These are phyloP conservation scores for Neofusicoccum sp. DNA, from an alignment of 2,329 filamentous ascomycete genomes.

Conservation along the genomic window DNA sequence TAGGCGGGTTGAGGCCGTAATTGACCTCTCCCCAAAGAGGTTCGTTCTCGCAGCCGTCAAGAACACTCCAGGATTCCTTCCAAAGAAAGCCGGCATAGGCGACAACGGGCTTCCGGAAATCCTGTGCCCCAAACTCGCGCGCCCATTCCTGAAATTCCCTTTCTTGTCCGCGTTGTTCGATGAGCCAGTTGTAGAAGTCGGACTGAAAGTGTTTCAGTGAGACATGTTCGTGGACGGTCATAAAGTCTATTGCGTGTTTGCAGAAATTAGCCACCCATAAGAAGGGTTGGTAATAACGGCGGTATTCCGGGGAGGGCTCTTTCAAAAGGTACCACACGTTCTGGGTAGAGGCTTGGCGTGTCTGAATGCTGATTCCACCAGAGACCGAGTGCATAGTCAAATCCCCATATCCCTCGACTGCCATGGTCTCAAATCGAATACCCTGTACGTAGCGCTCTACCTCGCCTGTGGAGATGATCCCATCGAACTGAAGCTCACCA, in stretches of 20 bases:
- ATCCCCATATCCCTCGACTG: conserved; percentile 65
- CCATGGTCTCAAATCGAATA: conserved; percentile 58
- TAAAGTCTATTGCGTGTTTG: conserved; percentile 71
- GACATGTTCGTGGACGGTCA: conserved; percentile 43
- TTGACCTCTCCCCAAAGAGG: conserved; percentile 53
- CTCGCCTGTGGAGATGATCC: conserved; percentile 46
- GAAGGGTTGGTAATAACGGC: conserved; percentile 61
- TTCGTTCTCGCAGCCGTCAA: conserved; percentile 31
- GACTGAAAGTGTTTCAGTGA: conserved; percentile 56
- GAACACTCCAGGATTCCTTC: conserved; percentile 60
- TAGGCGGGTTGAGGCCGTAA: neutral
- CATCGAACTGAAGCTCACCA: conserved; percentile 28
- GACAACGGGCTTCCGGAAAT: conserved; percentile 63
- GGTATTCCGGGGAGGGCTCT: conserved; percentile 59
- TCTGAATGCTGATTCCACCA: conserved; percentile 64
- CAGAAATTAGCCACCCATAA: conserved; percentile 68
- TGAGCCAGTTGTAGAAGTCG: conserved; percentile 60
- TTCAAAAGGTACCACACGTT: conserved; percentile 64
- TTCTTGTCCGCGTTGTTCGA: conserved; percentile 43
- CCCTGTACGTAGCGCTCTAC: conserved; percentile 52
- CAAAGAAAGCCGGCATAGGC: conserved; percentile 63
- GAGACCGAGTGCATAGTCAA: conserved; percentile 46
- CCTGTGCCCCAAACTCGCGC: conserved; percentile 44
- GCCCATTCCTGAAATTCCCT: conserved; percentile 56
- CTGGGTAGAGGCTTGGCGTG: conserved; percentile 23